Evolutionary conservation across 108 stramenopile species (phyloP).

Genomic region (Conticribra guillardii): DNA sequence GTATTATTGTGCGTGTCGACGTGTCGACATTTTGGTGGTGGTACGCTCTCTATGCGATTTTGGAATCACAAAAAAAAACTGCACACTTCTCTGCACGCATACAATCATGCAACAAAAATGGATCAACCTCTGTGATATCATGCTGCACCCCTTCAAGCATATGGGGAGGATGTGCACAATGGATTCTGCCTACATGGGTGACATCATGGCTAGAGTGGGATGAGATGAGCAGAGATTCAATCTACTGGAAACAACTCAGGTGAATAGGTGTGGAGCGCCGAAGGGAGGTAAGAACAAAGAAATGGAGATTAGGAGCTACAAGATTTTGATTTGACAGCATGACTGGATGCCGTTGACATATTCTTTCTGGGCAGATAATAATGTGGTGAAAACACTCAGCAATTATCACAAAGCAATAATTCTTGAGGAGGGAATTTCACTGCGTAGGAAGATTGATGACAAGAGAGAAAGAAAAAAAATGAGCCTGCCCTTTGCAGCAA

Average conservation of each 20-base stretch:
- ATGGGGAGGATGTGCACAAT: slow-evolving; percentile 6
- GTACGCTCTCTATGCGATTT: too few species aligned
- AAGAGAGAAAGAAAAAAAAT: background rate
- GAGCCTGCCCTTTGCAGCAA: slow-evolving; percentile 13
- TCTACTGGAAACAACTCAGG: slow-evolving; percentile 13
- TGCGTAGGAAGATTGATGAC: background rate
- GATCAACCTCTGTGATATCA: slow-evolving; percentile 12
- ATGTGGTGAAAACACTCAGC: slow-evolving; percentile 8
- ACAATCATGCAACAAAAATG: too few species aligned
- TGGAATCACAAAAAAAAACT: too few species aligned
- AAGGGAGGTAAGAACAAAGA: background rate
- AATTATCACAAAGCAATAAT: slow-evolving; percentile 8
- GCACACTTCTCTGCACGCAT: too few species aligned
- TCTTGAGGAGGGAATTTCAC: background rate
- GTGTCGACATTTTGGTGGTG: too few species aligned
- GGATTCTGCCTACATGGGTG: slow-evolving; percentile 29
- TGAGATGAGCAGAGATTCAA: slow-evolving; percentile 16
- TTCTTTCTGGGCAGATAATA: background rate
- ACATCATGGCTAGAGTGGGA: slow-evolving; percentile 15
- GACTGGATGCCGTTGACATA: background rate
- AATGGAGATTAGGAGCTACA: slow-evolving; percentile 17
- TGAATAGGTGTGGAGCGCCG: background rate
- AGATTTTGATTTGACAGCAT: slow-evolving; percentile 2
- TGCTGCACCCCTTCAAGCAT: slow-evolving; percentile 20
- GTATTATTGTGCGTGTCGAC: too few species aligned